phyloP scores from a whole-genome alignment of 1,284 basidiomycete genomes.

The Ganoderma multipileum region DNA sequence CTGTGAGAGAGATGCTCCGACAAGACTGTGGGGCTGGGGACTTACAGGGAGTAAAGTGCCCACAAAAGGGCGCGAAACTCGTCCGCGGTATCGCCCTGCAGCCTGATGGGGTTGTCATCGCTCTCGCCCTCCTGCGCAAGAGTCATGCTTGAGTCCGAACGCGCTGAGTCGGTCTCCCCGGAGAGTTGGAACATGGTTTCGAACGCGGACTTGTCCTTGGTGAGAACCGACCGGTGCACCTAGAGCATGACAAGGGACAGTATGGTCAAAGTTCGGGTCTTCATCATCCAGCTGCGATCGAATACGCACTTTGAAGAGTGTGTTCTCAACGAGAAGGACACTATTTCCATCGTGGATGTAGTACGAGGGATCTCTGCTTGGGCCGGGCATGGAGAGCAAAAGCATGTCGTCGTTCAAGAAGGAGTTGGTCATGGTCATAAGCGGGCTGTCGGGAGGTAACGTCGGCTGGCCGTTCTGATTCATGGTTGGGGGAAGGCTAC shows the following conservation, averaged over 20 bases:
- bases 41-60: conserved; percentile 46
- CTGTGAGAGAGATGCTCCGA: not conserved
- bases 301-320: conserved; percentile 65
- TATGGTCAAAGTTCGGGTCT: not conserved
- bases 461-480: conserved; percentile 35
- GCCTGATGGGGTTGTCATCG: conserved; percentile 45
- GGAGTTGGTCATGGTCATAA: conserved; percentile 43
- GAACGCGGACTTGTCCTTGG: conserved; percentile 45
- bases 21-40: conserved; percentile 3
- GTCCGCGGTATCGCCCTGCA: conserved; percentile 45
- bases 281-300: not conserved
- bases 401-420: conserved; percentile 44
- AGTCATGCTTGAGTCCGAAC: conserved; percentile 41
- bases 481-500: conserved; percentile 24
- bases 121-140: conserved; percentile 41
- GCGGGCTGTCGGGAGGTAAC: conserved; percentile 41
- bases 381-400: conserved; percentile 42
- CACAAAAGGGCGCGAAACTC: conserved; percentile 45
- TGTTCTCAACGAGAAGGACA: conserved; percentile 62
- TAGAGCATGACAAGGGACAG: conserved; percentile 10
- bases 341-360: conserved; percentile 68
- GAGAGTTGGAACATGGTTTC: conserved; percentile 47
- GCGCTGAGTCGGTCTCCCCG: conserved; percentile 40
- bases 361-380: conserved; percentile 46
- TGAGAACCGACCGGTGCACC: conserved; percentile 43